Evolutionary conservation across 2,329 filamentous ascomycete genomes (phyloP).

Genomic region (Coniosporium tulheliwenetii): DNA sequence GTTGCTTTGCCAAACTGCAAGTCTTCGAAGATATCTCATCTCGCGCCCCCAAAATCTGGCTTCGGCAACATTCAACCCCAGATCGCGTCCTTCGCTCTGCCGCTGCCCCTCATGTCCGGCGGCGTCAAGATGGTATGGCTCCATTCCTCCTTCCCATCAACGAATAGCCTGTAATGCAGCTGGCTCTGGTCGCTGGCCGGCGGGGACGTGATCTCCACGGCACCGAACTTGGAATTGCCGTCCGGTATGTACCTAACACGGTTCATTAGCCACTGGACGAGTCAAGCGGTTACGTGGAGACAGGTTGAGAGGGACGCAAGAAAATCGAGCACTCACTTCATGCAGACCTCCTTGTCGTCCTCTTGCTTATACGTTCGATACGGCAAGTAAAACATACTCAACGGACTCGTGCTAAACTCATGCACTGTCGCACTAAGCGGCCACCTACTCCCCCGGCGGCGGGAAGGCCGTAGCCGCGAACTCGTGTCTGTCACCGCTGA

Average conservation of each 20-base stretch:
- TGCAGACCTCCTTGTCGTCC: conserved; percentile 65
- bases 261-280: background rate
- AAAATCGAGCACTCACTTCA: conserved; percentile 48
- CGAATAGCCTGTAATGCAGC: conserved; percentile 65
- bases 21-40: too few species aligned
- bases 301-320: too few species aligned
- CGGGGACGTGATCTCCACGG: conserved; percentile 59
- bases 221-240: conserved; percentile 80
- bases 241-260: conserved; percentile 55
- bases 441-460: conserved; percentile 45
- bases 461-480: conserved; percentile 76
- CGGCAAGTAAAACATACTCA: conserved; percentile 90
- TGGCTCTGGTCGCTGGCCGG: conserved; percentile 51
- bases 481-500: conserved; percentile 92
- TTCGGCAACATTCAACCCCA: conserved; percentile 25
- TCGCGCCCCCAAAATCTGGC: too few species aligned
- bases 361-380: conserved; percentile 68
- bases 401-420: conserved; percentile 80
- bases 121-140: conserved; percentile 34
- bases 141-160: conserved; percentile 72
- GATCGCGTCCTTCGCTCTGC: conserved; percentile 28
- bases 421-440: conserved; percentile 52
- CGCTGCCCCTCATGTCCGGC: conserved; percentile 20
- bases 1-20: too few species aligned
- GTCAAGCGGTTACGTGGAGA: background rate